A percentile compares a stretch with the other conserved stretches of the same genome.
Conservation (phyloP, 345 rosid species). For the Luvunga scandens region DNA sequence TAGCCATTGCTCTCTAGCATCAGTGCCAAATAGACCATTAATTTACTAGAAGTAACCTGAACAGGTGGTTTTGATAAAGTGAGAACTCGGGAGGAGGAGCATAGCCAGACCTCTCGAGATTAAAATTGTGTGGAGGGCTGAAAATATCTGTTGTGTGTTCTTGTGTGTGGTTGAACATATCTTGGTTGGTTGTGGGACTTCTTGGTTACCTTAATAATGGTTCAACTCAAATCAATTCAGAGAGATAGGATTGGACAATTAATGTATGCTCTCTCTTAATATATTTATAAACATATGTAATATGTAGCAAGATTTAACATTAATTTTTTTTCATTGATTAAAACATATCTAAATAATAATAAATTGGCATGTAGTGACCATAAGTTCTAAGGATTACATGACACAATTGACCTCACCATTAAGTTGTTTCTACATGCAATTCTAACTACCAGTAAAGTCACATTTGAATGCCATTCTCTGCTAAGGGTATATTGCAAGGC, state of each 20-base stretch:
- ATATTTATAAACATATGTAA: neutral
- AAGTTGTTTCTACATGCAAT: neutral
- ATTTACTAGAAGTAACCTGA: neutral
- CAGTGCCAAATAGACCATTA: no score
- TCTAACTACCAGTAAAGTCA: neutral
- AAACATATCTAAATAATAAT: neutral
- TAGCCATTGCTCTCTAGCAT: no score
- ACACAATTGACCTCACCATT: neutral
- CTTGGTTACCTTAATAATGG: neutral
- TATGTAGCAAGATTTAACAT: neutral
- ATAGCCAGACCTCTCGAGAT: neutral
- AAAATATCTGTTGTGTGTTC: neutral
- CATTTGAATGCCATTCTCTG: neutral
- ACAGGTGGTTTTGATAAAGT: neutral
- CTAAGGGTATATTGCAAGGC: neutral
- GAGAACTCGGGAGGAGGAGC: neutral
- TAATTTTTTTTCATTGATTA: neutral
- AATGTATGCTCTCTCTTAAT: neutral
- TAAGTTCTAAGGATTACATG: neutral
- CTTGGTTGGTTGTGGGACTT: neutral
- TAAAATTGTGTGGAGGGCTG: neutral
- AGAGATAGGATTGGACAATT: neutral
- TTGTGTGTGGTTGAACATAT: neutral
- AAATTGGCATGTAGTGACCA: neutral
- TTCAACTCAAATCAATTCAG: neutral